Percentiles rank a stretch among this genome's conserved stretches.
Evolutionary conservation across 2,329 filamentous ascomycete genomes (phyloP).

Genomic region (Hymenoscyphus fraxineus): DNA sequence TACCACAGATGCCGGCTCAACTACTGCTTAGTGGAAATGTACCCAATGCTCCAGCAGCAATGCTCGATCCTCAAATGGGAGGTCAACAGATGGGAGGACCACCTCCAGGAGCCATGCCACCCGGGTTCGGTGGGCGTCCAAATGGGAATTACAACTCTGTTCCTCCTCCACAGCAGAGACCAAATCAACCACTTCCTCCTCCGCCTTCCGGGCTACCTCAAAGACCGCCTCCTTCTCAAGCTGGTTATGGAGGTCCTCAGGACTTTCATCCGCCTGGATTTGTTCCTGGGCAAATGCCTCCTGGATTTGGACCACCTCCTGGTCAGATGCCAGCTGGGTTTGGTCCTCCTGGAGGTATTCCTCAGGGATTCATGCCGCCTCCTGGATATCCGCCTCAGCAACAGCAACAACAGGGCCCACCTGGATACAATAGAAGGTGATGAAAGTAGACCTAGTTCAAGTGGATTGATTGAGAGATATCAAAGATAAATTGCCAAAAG

Average conservation of each 20-base stretch:
- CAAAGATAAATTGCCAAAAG: neutral
- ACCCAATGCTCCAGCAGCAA: slow-evolving; percentile 39
- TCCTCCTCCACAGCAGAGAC: slow-evolving; percentile 33
- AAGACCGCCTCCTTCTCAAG: slow-evolving; percentile 65
- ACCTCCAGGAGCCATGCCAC: slow-evolving; percentile 27
- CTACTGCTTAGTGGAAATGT: slow-evolving; percentile 41
- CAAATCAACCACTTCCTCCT: slow-evolving; percentile 54
- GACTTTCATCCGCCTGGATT: slow-evolving; percentile 44
- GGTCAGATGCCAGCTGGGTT: slow-evolving; percentile 33
- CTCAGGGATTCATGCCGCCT: slow-evolving; percentile 28
- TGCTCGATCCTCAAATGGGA: slow-evolving; percentile 32
- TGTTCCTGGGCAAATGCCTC: slow-evolving; percentile 38
- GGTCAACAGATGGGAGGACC: slow-evolving; percentile 20
- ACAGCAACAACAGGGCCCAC: slow-evolving; percentile 28
- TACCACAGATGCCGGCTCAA: slow-evolving; percentile 35
- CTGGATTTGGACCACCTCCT: slow-evolving; percentile 41
- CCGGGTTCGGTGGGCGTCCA: slow-evolving; percentile 29
- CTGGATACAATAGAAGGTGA: slow-evolving; percentile 31
- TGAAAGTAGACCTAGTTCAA: slow-evolving; percentile 3
- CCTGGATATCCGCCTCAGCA: slow-evolving; percentile 27
- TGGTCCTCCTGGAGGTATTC: slow-evolving; percentile 27
- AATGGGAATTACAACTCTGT: slow-evolving; percentile 30
- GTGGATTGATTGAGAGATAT: neutral
- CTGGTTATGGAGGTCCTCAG: slow-evolving; percentile 63
- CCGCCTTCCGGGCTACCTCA: slow-evolving; percentile 54